These are phyloP conservation scores for Raffaelea albimanens DNA, from an alignment of 2,329 filamentous ascomycete genomes.

Conservation along the genomic window DNA sequence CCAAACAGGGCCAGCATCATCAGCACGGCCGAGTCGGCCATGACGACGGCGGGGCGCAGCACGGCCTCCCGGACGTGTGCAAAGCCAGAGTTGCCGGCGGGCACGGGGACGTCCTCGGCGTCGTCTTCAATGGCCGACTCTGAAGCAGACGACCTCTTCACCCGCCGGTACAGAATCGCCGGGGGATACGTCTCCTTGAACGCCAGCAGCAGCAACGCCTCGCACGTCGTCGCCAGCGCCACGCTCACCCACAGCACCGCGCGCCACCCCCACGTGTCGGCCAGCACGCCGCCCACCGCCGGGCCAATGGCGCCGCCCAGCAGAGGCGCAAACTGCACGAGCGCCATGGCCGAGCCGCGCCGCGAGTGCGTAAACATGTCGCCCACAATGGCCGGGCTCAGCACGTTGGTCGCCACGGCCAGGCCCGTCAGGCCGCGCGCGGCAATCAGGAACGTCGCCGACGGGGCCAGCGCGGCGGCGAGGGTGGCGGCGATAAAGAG, in stretches of 20 bases:
- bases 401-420: constrained; percentile 54
- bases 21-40: constrained; percentile 33
- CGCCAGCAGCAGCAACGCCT: constrained; percentile 15
- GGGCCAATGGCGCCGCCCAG: constrained; percentile 23
- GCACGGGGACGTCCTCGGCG: constrained; percentile 10
- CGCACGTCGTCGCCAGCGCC: constrained; percentile 14
- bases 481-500: constrained; percentile 40
- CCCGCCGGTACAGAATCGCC: constrained; percentile 38
- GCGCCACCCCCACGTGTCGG: constrained; percentile 23
- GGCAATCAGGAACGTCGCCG: constrained; percentile 50
- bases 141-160: too few relatives aligned
- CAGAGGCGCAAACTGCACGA: constrained; percentile 18
- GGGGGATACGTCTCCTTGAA: constrained; percentile 29
- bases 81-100: constrained; percentile 22
- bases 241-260: constrained; percentile 22
- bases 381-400: constrained; percentile 54
- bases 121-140: neutral
- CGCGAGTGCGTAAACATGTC: constrained; percentile 50
- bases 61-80: constrained; percentile 39
- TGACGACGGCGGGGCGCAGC: constrained; percentile 36
- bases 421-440: constrained; percentile 57
- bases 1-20: constrained; percentile 34
- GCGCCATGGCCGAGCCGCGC: constrained; percentile 42
- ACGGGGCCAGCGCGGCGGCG: constrained; percentile 27
- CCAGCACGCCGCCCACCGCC: constrained; percentile 22